Conservation (phyloP, 306 rosid genomes). For the Sicyos edulis region DNA sequence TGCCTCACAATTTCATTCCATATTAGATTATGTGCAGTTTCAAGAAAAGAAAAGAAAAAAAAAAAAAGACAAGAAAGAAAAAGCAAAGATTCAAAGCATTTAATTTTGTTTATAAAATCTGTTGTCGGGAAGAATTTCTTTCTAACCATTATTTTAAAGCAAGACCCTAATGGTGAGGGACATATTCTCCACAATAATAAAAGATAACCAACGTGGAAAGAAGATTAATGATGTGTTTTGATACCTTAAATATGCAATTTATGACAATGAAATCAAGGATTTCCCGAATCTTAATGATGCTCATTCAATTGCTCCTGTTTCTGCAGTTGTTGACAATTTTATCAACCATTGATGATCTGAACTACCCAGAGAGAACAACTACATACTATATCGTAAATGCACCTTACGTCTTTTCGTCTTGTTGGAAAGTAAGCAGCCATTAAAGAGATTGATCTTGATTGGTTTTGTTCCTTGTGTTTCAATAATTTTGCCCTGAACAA, state of each 20-base stretch:
- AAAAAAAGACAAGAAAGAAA: not conserved
- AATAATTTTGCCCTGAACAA: not conserved
- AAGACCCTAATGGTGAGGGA: slow-evolving; percentile 9
- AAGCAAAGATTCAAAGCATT: slow-evolving; percentile 11
- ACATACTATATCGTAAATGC: slow-evolving; percentile 81
- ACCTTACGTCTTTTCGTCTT: slow-evolving; percentile 82
- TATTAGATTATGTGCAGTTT: slow-evolving; percentile 62
- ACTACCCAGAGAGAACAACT: slow-evolving; percentile 91
- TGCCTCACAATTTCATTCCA: slow-evolving; percentile 27
- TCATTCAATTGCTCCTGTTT: slow-evolving; percentile 19
- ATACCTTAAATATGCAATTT: slow-evolving; percentile 20
- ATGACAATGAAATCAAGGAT: not conserved
- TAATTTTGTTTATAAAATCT: not conserved
- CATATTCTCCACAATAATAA: slow-evolving; percentile 15
- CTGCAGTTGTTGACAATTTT: slow-evolving; percentile 72
- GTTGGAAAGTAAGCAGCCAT: slow-evolving; percentile 75
- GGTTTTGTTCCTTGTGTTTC: slow-evolving; percentile 11
- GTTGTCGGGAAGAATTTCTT: slow-evolving; percentile 12
- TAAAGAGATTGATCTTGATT: slow-evolving; percentile 20
- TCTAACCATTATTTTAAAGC: slow-evolving; percentile 16
- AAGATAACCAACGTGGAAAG: not conserved
- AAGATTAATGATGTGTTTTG: slow-evolving; percentile 1
- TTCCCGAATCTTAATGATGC: not conserved
- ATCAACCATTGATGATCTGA: slow-evolving; percentile 85
- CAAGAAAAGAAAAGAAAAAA: not conserved